Conservation (phyloP, 2,329 filamentous ascomycete species). For the Hirsutella rhossiliensis region DNA sequence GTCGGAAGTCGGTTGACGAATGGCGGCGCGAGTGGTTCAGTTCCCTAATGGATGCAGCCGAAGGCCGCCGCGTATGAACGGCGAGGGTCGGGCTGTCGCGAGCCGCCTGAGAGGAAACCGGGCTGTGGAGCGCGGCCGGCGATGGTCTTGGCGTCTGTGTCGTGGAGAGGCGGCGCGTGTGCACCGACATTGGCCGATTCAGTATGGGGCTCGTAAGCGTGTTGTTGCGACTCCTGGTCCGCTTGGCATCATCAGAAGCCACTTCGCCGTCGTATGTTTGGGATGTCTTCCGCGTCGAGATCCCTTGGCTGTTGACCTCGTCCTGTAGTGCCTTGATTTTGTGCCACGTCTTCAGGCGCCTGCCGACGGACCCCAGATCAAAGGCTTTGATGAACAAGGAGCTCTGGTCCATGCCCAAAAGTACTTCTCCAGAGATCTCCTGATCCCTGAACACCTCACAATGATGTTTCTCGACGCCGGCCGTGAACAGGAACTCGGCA, state of each 20-base stretch:
- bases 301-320: constrained; percentile 51
- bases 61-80: constrained; percentile 49
- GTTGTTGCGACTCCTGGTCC: constrained; percentile 42
- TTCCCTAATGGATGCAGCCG: constrained; percentile 70
- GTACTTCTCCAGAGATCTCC: constrained; percentile 87
- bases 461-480: constrained; percentile 77
- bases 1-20: constrained; percentile 69
- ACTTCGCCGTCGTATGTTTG: constrained; percentile 46
- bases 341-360: constrained; percentile 88
- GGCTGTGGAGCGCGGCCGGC: constrained; percentile 30
- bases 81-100: constrained; percentile 34
- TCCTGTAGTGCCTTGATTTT: constrained; percentile 89
- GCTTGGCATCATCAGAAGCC: constrained; percentile 40
- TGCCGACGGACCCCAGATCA: constrained; percentile 80
- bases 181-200: constrained; percentile 33
- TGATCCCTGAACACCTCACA: constrained; percentile 93
- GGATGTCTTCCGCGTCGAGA: constrained; percentile 37
- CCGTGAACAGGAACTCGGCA: constrained; percentile 75
- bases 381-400: constrained; percentile 94
- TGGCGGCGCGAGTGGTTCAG: constrained; percentile 77
- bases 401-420: constrained; percentile 89
- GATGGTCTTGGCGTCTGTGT: constrained; percentile 36
- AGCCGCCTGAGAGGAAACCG: constrained; percentile 22
- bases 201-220: constrained; percentile 38
- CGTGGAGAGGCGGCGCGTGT: constrained; percentile 35